Evolutionary conservation across 345 rosid species (phyloP).

Genomic region (Eucalyptus erythrocorys): DNA sequence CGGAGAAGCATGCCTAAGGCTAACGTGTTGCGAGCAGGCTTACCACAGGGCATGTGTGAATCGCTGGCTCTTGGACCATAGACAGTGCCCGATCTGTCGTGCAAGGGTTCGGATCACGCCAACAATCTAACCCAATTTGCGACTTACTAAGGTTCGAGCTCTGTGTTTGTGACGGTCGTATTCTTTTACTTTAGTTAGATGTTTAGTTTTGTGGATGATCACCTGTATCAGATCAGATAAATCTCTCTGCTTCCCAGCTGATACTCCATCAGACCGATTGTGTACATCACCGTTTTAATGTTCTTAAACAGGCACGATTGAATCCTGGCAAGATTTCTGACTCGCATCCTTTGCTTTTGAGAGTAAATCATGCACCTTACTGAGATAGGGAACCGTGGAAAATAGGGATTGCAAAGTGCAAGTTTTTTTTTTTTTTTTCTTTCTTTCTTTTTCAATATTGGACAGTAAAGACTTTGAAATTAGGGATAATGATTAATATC

Average conservation of each 20-base stretch:
- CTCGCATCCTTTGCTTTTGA: background rate
- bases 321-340: background rate
- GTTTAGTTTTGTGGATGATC: background rate
- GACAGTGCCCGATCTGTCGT: background rate
- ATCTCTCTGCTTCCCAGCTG: background rate
- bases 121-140: background rate
- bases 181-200: background rate
- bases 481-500: background rate
- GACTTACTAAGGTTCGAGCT: background rate
- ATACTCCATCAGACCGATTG: background rate
- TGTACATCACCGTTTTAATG: background rate
- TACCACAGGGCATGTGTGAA: background rate
- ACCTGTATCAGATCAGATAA: background rate
- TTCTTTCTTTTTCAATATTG: background rate
- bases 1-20: background rate
- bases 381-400: background rate
- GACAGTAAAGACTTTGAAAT: background rate
- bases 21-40: background rate
- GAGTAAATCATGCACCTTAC: background rate
- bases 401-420: background rate
- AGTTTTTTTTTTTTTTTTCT: background rate
- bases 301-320: background rate
- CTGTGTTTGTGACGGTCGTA: background rate
- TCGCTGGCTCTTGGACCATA: background rate
- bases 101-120: background rate